These are phyloP conservation scores for Suillus subalutaceus DNA, from an alignment of 768 basidiomycete species.

Conservation along the genomic window DNA sequence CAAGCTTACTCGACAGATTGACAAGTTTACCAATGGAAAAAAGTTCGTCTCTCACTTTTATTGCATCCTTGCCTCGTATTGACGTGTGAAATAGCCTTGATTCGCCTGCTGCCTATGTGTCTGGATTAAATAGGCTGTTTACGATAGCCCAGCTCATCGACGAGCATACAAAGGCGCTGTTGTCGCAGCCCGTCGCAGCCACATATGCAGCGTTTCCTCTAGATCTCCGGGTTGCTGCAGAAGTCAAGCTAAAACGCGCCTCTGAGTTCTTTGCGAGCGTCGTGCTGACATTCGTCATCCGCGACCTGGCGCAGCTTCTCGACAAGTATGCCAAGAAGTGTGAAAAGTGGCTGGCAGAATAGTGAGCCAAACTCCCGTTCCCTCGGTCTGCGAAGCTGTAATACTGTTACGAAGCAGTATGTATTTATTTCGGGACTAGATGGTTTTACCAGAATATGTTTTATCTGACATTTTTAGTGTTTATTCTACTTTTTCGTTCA, in stretches of 20 bases:
- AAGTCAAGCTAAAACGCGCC: slow-evolving; percentile 74
- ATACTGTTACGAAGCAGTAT: slow-evolving; percentile 29
- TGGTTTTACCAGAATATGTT: slow-evolving; percentile 27
- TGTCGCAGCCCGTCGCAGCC: slow-evolving; percentile 65
- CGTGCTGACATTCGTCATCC: slow-evolving; percentile 86
- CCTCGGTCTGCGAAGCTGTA: slow-evolving; percentile 25
- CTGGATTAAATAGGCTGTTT: slow-evolving; percentile 75
- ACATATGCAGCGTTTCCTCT: slow-evolving; percentile 71
- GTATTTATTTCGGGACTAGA: slow-evolving; percentile 40
- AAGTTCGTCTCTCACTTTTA: slow-evolving; percentile 54
- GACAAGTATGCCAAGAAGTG: slow-evolving; percentile 95
- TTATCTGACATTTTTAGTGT: slow-evolving; percentile 26
- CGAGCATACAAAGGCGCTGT: slow-evolving; percentile 79
- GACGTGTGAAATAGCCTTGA: slow-evolving; percentile 61
- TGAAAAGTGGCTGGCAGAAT: slow-evolving; percentile 87
- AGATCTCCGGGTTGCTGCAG: slow-evolving; percentile 65
- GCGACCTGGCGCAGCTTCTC: slow-evolving; percentile 80
- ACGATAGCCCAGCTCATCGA: slow-evolving; percentile 78
- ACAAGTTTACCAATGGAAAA: slow-evolving; percentile 88
- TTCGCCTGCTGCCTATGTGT: slow-evolving; percentile 83
- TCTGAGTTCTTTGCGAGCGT: slow-evolving; percentile 94
- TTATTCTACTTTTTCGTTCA: slow-evolving; percentile 16
- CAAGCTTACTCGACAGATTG: slow-evolving; percentile 73
- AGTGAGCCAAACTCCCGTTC: slow-evolving; percentile 38
- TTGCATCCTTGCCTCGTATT: slow-evolving; percentile 17